Base-by-base conservation (phyloP, 331 rosid genomes). In the Pyracantha coccinea region DNA sequence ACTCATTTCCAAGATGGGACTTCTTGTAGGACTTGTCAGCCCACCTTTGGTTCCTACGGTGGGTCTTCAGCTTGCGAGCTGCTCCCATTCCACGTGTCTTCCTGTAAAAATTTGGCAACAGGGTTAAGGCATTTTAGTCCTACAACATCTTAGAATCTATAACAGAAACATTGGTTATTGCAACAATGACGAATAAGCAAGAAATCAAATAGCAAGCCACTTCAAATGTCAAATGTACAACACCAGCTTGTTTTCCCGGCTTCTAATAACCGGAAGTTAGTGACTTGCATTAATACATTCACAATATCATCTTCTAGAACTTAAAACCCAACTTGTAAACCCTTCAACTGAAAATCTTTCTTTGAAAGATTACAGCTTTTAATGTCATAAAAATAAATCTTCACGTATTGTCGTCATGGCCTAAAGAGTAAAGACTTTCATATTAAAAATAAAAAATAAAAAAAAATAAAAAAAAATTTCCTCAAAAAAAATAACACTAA, bases 81-180 rank as follows among this genome's bases (percentile, higher is more conserved):
- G 92, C 88, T 86, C 92, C 92, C 85, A 81, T 80, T 52, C 92
- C 92, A 61, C 84, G 87, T 63, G 92, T 86, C 66, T 89, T 86
- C 85, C 91, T 86, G 85, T n/a, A 32, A 32, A 11, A 44, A 7
- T 14, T 60, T 5, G 2, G 9, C 6, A 29, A 13, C 8, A 77
- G 13, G 2, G 28, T 21, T 8, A 21, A 12, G n/a, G 28, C 59
- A 61, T 2, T 11, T 12, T 41, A 10, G 15, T 16, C 5, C 25
- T 52, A 24, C 47, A 25, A 19, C 45, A 13, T 16, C 50, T 10
- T 21, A 12, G 10, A n/a, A 32, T 35, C 67, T 15, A 29, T 6
- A 29, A 29, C 31, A 24, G 17, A 8, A 62, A 7, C 2, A 7
- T 29, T 62, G 20, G 7, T 31, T 7, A 10, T 17, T 31, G 38